phyloP scores from a whole-genome alignment of 2,329 filamentous ascomycete genomes.

The Colletotrichum godetiae region DNA sequence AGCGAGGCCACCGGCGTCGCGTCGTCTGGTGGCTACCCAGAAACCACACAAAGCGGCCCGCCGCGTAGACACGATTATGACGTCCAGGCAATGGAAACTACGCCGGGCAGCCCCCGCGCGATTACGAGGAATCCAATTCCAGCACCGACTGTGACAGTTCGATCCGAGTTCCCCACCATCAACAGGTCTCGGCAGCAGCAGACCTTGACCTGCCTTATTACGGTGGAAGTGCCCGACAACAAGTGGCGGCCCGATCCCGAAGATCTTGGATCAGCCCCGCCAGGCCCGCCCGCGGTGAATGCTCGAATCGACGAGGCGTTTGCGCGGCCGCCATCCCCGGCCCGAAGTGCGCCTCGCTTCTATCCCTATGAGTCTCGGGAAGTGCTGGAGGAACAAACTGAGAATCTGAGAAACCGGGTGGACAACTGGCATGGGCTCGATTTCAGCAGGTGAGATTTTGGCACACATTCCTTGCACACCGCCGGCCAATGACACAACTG shows the following conservation, averaged over 20 bases:
- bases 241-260: slow-evolving; percentile 91
- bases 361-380: slow-evolving; percentile 81
- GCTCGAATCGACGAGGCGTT: slow-evolving; percentile 64
- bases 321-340: slow-evolving; percentile 70
- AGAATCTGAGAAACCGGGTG: slow-evolving; percentile 85
- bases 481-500: slow-evolving; percentile 38
- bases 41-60: slow-evolving; percentile 76
- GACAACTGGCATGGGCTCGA: slow-evolving; percentile 99
- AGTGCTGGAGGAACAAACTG: slow-evolving; percentile 84
- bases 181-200: slow-evolving; percentile 94
- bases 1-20: slow-evolving; percentile 80
- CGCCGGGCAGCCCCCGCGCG: slow-evolving; percentile 77
- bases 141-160: slow-evolving; percentile 89
- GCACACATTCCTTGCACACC: not conserved
- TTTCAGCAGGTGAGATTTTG: slow-evolving; percentile 74
- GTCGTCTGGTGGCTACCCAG: slow-evolving; percentile 84
- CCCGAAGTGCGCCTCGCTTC: slow-evolving; percentile 67
- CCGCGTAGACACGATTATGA: slow-evolving; percentile 92
- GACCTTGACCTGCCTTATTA: slow-evolving; percentile 91
- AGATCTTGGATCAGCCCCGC: slow-evolving; percentile 72
- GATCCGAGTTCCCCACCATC: slow-evolving; percentile 96
- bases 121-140: slow-evolving; percentile 89
- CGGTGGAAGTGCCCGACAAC: slow-evolving; percentile 91
- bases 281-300: slow-evolving; percentile 52
- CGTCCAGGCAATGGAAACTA: slow-evolving; percentile 94